A percentile compares a stretch with the other conserved stretches of the same genome.
phyloP scores from a whole-genome alignment of 2,329 filamentous ascomycete genomes.

The Colletotrichum simmondsii region DNA sequence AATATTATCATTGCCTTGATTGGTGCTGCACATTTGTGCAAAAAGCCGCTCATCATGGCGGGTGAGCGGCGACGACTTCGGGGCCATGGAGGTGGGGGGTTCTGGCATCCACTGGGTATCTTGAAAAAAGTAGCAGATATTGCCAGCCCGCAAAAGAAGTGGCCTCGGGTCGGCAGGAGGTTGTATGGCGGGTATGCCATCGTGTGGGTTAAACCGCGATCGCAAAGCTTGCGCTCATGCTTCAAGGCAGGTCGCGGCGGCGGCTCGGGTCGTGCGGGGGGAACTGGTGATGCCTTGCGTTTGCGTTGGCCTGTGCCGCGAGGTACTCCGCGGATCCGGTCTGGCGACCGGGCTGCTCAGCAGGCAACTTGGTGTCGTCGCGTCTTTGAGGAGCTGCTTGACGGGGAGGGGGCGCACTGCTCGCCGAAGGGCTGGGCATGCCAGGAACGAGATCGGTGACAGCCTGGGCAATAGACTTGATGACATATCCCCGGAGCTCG shows the following conservation, averaged over 20 bases:
- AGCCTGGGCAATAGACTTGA: conserved; percentile 78
- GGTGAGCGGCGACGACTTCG: conserved; percentile 22
- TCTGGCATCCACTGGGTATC: conserved; percentile 32
- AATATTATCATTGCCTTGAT: conserved; percentile 34
- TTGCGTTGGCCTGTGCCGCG: conserved; percentile 56
- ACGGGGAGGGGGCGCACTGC: conserved; percentile 32
- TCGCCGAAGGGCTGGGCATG: conserved; percentile 42
- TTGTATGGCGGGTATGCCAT: not conserved
- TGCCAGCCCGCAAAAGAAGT: conserved; percentile 22
- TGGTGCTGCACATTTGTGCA: conserved; percentile 21
- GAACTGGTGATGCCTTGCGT: conserved; percentile 50
- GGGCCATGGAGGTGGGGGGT: conserved; percentile 7
- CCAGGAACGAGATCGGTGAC: conserved; percentile 75
- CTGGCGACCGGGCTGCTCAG: conserved; percentile 67
- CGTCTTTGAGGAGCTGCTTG: conserved; percentile 41
- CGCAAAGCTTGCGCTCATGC: conserved; percentile 7
- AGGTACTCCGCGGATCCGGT: conserved; percentile 63
- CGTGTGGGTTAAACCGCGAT: not conserved
- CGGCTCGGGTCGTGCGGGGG: conserved; percentile 58
- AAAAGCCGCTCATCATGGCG: conserved; percentile 12
- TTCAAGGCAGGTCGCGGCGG: conserved; percentile 48
- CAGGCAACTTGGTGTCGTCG: conserved; percentile 70
- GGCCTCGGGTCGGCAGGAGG: conserved; percentile 14
- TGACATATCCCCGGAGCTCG: conserved; percentile 79
- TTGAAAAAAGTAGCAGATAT: conserved; percentile 34